phyloP scores from a whole-genome alignment of 805 yeast genomes.

The Teunomyces pallodes region DNA sequence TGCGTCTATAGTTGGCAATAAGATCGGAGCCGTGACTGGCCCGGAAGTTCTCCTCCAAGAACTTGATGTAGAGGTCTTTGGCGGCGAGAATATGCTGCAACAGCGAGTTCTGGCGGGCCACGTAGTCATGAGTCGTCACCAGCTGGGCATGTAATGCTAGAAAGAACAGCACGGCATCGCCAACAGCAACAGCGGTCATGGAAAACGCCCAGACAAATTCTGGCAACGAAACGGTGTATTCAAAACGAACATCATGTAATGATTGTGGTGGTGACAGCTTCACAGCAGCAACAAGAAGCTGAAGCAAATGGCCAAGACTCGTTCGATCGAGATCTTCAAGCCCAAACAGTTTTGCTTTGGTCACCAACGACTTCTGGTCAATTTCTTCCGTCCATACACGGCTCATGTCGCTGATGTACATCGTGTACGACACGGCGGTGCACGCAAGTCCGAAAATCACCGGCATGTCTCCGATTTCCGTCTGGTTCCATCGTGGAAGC shows the following conservation, averaged over 20 bases:
- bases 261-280: neutral
- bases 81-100: constrained; percentile 19
- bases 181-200: constrained; percentile 12
- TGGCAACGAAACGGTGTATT: neutral
- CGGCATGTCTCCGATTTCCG: constrained; percentile 1
- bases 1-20: constrained; percentile 25
- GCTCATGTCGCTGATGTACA: constrained; percentile 26
- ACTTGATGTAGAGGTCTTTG: constrained; percentile 33
- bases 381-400: constrained; percentile 27
- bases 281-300: neutral
- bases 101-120: constrained; percentile 15
- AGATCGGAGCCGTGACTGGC: constrained; percentile 34
- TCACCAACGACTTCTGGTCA: constrained; percentile 11
- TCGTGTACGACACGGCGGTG: constrained; percentile 14
- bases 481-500: neutral
- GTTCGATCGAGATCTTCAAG: constrained; percentile 19
- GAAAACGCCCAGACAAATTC: constrained; percentile 22
- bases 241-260: neutral
- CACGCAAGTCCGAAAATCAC: constrained; percentile 14
- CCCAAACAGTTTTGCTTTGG: constrained; percentile 23
- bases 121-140: constrained; percentile 18
- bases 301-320: constrained; percentile 3
- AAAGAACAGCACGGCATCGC: constrained; percentile 14
- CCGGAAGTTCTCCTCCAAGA: constrained; percentile 33
- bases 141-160: constrained; percentile 19